phyloP scores from a whole-genome alignment of 345 rosid genomes.

The Gossypium ekmanianum region DNA sequence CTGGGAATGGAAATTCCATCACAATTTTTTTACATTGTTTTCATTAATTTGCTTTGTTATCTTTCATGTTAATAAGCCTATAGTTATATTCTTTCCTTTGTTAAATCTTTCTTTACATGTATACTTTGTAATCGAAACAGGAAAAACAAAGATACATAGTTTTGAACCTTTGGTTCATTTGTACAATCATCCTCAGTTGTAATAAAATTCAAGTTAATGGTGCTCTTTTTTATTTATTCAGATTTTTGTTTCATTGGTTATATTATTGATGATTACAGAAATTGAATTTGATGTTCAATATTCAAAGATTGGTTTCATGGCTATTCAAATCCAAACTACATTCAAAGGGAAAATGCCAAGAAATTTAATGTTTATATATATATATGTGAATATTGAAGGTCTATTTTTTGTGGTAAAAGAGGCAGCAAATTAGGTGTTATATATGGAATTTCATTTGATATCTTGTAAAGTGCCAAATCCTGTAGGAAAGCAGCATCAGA shows the following conservation, averaged over 20 bases:
- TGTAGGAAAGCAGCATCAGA: no score
- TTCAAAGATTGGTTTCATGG: neutral
- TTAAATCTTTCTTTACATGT: neutral
- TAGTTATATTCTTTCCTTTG: neutral
- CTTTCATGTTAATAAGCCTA: slow-evolving; percentile 4
- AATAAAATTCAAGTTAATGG: slow-evolving; percentile 9
- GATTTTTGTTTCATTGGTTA: neutral
- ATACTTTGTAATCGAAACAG: slow-evolving; percentile 2
- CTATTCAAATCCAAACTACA: neutral
- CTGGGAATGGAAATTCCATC: neutral
- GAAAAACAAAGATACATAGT: neutral
- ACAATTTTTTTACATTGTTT: neutral
- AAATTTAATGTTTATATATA: neutral
- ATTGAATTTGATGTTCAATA: neutral
- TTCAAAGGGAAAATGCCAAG: neutral
- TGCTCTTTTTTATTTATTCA: neutral
- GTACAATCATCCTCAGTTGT: neutral
- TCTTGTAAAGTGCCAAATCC: no score
- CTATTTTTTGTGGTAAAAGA: no score
- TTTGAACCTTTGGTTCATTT: neutral
- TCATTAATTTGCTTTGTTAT: neutral
- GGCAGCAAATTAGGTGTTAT: no score
- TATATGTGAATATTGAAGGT: neutral
- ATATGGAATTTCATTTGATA: no score
- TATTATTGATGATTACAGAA: neutral